Conservation (phyloP, 345 rosid species). For the Melaleuca quinquenervia region DNA sequence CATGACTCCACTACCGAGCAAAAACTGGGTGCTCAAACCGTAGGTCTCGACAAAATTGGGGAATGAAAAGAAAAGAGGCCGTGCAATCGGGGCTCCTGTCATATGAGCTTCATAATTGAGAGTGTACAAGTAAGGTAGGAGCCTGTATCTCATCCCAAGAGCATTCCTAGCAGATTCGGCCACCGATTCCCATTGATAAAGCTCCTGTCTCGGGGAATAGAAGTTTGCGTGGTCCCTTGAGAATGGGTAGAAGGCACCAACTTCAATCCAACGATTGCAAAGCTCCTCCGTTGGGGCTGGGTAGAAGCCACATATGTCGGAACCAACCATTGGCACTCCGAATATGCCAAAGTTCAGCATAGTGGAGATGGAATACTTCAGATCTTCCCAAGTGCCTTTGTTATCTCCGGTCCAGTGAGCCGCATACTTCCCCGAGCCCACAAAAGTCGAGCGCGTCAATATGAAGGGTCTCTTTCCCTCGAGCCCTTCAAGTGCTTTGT, state of each 20-base stretch:
- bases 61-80: constrained; percentile 98
- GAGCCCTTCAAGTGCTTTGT: constrained; percentile 61
- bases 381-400: constrained; percentile 84
- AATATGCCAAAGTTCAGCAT: constrained; percentile 89
- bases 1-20: constrained; percentile 81
- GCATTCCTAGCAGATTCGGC: constrained; percentile 86
- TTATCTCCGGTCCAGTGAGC: constrained; percentile 99
- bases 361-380: constrained; percentile 78
- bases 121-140: constrained; percentile 83
- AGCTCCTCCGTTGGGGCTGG: constrained; percentile 90
- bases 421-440: constrained; percentile 83
- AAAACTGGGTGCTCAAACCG: constrained; percentile 79
- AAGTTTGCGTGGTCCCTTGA: constrained; percentile 91
- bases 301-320: constrained; percentile 94
- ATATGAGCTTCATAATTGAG: constrained; percentile 66
- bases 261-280: constrained; percentile 96
- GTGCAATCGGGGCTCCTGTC: constrained; percentile 77
- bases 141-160: constrained; percentile 86
- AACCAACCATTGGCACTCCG: constrained; percentile 95
- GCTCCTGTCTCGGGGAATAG: constrained; percentile 94
- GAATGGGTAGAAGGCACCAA: constrained; percentile 92
- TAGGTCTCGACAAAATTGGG: constrained; percentile 54
- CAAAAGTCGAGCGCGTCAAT: constrained; percentile 70
- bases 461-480: constrained; percentile 91
- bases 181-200: constrained; percentile 85